Evolutionary conservation across 176 grass and related monocot species (phyloP).

Genomic region (Eleusine indica): DNA sequence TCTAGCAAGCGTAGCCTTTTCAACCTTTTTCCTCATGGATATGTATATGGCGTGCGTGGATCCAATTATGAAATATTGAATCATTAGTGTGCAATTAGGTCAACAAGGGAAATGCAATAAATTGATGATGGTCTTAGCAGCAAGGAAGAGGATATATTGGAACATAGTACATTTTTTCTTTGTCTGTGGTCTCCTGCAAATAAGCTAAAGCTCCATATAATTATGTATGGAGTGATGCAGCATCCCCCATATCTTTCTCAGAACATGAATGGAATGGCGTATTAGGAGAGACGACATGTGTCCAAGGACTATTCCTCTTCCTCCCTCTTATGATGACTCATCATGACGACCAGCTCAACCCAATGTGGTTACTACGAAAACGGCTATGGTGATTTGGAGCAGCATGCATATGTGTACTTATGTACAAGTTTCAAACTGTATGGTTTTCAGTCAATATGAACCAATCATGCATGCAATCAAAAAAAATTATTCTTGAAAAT

Average conservation of each 20-base stretch:
- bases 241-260: not conserved
- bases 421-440: conserved; percentile 41
- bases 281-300: not conserved
- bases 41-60: not conserved
- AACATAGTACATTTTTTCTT: too few species aligned
- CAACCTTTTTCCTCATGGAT: too few species aligned
- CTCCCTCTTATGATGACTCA: conserved; percentile 23
- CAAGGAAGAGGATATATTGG: not conserved
- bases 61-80: not conserved
- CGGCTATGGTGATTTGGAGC: conserved; percentile 33
- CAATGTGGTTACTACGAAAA: conserved; percentile 64
- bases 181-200: too few species aligned
- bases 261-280: not conserved
- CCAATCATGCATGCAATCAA: conserved; percentile 17
- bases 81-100: not conserved
- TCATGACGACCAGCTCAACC: conserved; percentile 1
- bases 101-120: not conserved
- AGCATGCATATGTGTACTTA: not conserved
- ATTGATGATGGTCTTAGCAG: not conserved
- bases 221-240: too few species aligned
- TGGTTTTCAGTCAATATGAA: conserved; percentile 38
- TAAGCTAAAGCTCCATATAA: too few species aligned
- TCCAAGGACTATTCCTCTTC: not conserved
- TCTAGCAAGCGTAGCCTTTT: too few species aligned
- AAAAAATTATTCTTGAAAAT: not conserved